Base-by-base conservation (phyloP, 108 stramenopile species). In the Conticribra weissflogii region DNA sequence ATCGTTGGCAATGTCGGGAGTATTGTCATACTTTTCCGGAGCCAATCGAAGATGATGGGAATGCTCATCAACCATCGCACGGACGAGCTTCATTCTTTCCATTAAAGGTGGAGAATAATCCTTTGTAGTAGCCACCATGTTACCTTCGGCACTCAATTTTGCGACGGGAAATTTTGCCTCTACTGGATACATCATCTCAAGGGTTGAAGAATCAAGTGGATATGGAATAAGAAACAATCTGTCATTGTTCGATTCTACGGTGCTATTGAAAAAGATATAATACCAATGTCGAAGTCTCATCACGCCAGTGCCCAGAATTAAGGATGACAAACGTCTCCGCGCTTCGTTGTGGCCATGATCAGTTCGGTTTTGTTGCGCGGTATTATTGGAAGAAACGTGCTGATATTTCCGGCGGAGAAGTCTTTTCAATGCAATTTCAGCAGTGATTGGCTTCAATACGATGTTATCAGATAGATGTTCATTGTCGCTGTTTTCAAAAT, bases 251-350 rank as follows among this genome's bases (percentile, higher is more conserved):
- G 24, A 47, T 17, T 45, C 27, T 15, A 51, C 29, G 46, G 14
- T 7, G 0, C 41, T 29, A 19, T 25, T 58, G 3, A 23, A 44
- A 2, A 34, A 59, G 0, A 56, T 59, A 52, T 66, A 51, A 30
- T 72, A 71, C 63, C 71, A 81, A 45, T 81, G 76, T 33, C 80
- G 50, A 46, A 81, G 49, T 36, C 80, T 22, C 80, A 81, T 81
- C 28, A 77, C 76, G 54, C 76, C 72, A 45, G 80, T 81, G 50
- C 80, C 80, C 15, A 81, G 54, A 19, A 77, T 41, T 2, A 81
- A 64, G 25, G 60, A 48, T 0, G 75, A 59, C 25, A 72, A 41
- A 46, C 71, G 34, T 27, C 53, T 53, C 28, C 68, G 51, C 12
- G 66, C 59, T 44, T 18, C 33, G 30, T 68, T 36, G 7, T 50